Evolutionary conservation across 352 stramenopile species (phyloP).

Genomic region (Blastocystis sp.): DNA sequence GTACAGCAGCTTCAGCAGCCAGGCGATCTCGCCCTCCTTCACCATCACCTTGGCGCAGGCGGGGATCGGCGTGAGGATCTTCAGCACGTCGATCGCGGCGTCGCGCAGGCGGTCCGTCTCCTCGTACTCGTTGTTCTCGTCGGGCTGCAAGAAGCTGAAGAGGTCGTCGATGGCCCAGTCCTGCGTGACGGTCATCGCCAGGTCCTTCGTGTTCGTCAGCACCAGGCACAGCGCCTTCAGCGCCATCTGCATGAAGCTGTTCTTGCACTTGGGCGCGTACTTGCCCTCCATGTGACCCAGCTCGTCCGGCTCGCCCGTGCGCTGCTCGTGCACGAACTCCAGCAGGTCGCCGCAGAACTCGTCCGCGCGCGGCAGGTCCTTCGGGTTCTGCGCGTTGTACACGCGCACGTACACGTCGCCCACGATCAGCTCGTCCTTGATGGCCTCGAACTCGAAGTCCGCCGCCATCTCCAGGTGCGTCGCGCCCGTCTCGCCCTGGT

Average conservation of each 20-base stretch:
- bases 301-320: constrained; percentile 41
- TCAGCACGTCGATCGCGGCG: constrained; percentile 53
- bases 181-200: constrained; percentile 45
- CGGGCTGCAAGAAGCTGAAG: constrained; percentile 57
- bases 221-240: constrained; percentile 58
- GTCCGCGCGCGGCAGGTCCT: constrained; percentile 67
- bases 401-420: constrained; percentile 75
- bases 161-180: constrained; percentile 45
- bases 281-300: constrained; percentile 49
- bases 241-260: constrained; percentile 58
- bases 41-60: constrained; percentile 55
- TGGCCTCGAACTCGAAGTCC: constrained; percentile 71
- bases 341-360: constrained; percentile 71
- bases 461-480: constrained; percentile 63
- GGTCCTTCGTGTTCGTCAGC: constrained; percentile 67
- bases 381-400: constrained; percentile 70
- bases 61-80: constrained; percentile 53
- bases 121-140: constrained; percentile 68
- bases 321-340: constrained; percentile 67
- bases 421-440: constrained; percentile 76
- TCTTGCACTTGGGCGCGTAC: constrained; percentile 62
- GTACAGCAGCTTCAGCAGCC: constrained; percentile 64
- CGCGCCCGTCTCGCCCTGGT: constrained; percentile 71
- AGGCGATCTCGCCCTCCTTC: constrained; percentile 33
- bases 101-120: constrained; percentile 63